These are phyloP conservation scores for Leccinum rimulosum DNA, from an alignment of 768 basidiomycete genomes.

Conservation along the genomic window DNA sequence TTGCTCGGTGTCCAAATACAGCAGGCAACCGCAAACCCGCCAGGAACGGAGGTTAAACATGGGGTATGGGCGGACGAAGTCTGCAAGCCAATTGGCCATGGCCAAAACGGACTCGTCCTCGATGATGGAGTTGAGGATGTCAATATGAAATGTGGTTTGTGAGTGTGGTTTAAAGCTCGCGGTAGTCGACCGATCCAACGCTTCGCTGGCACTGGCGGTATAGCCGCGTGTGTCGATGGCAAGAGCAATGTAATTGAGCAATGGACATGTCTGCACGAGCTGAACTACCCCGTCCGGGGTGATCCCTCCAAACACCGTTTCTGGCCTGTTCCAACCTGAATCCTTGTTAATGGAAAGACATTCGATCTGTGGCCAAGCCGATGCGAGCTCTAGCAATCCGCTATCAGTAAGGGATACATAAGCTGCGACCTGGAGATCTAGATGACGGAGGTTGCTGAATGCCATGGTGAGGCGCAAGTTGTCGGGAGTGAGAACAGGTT, in stretches of 20 bases:
- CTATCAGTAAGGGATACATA: neutral
- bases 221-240: neutral
- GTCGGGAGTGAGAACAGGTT: neutral
- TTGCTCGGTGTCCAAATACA: no score
- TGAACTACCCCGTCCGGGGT: neutral
- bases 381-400: neutral
- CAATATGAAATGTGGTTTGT: no score
- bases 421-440: neutral
- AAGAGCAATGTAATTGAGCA: neutral
- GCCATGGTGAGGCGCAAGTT: neutral
- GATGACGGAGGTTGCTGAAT: neutral
- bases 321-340: neutral
- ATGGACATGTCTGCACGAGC: neutral
- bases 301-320: neutral
- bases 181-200: no score
- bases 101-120: no score
- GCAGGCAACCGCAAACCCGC: no score
- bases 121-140: no score
- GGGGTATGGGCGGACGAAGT: no score
- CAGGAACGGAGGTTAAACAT: no score
- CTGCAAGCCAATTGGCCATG: no score
- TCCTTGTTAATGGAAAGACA: neutral
- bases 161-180: no score
- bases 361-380: neutral
- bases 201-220: no score